These are phyloP conservation scores for Candida suzukii DNA, from an alignment of 805 yeast genomes.

Conservation along the genomic window DNA sequence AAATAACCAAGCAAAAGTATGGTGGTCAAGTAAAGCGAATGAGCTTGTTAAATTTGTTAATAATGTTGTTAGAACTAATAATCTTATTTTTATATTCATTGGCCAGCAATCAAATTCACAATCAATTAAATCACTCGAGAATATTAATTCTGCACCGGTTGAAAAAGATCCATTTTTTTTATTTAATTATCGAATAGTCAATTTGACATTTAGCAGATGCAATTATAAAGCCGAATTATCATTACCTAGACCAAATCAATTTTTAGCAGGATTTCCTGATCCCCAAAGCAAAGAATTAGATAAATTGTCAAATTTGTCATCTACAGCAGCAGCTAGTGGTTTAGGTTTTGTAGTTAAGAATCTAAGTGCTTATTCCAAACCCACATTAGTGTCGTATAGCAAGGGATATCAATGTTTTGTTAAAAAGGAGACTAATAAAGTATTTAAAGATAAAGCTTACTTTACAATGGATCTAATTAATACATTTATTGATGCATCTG, in stretches of 20 bases:
- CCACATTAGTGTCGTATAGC: constrained; percentile 30
- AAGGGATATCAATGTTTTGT: constrained; percentile 45
- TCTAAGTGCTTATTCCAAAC: constrained; percentile 19
- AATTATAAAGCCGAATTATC: constrained; percentile 1
- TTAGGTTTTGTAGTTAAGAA: constrained; percentile 27
- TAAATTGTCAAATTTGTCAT: constrained; percentile 17
- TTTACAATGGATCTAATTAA: constrained; percentile 41
- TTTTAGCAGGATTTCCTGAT: constrained; percentile 26
- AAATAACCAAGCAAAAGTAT: constrained; percentile 21
- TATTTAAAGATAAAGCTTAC: constrained; percentile 25
- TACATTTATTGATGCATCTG: constrained; percentile 22
- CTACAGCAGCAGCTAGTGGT: constrained; percentile 21
- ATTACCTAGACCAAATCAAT: constrained; percentile 28
- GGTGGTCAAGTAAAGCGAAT: constrained; percentile 38
- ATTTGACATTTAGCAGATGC: not conserved
- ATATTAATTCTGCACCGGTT: not conserved
- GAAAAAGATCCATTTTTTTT: constrained; percentile 34
- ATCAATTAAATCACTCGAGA: not conserved
- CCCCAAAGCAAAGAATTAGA: constrained; percentile 20
- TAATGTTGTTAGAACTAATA: constrained; percentile 19
- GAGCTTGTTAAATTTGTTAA: constrained; percentile 28
- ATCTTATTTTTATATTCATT: constrained; percentile 27
- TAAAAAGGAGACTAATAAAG: constrained; percentile 26
- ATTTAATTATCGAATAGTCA: constrained; percentile 29
- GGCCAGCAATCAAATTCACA: constrained; percentile 18